A percentile compares a stretch with the other conserved stretches of the same genome.
These are phyloP conservation scores for Amanita jacksonii DNA, from an alignment of 768 basidiomycete genomes.

Conservation along the genomic window DNA sequence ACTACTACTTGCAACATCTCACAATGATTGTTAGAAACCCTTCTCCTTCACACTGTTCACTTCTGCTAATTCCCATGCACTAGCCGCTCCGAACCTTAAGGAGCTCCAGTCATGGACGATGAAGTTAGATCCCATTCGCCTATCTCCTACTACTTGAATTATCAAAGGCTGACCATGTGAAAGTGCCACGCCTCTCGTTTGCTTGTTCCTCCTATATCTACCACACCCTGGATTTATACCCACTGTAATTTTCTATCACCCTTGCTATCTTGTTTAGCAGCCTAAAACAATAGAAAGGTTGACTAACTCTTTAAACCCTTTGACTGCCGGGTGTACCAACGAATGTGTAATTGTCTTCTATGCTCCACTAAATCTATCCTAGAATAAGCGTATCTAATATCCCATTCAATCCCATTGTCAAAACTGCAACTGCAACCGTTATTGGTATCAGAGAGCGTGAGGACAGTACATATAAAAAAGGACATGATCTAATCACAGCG, in stretches of 20 bases:
- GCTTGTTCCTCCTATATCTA: no score
- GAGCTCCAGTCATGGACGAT: constrained; percentile 80
- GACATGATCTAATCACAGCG: constrained; percentile 33
- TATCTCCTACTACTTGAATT: constrained; percentile 29
- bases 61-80: constrained; percentile 82
- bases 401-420: constrained; percentile 6
- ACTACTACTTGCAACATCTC: constrained; percentile 6
- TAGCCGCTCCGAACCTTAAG: constrained; percentile 73
- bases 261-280: no score
- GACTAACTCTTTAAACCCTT: no score
- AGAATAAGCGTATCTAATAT: not conserved
- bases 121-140: constrained; percentile 77
- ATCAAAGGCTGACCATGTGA: no score
- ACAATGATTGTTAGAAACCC: constrained; percentile 44
- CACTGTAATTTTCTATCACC: no score
- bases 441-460: not conserved
- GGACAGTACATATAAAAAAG: not conserved
- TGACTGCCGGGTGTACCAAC: no score
- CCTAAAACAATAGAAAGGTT: no score
- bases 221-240: no score
- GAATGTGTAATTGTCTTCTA: no score
- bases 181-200: no score
- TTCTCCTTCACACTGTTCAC: constrained; percentile 90
- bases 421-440: constrained; percentile 1
- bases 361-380: no score